Conservation (phyloP, 345 rosid genomes). For the Raphanus raphanistrum region DNA sequence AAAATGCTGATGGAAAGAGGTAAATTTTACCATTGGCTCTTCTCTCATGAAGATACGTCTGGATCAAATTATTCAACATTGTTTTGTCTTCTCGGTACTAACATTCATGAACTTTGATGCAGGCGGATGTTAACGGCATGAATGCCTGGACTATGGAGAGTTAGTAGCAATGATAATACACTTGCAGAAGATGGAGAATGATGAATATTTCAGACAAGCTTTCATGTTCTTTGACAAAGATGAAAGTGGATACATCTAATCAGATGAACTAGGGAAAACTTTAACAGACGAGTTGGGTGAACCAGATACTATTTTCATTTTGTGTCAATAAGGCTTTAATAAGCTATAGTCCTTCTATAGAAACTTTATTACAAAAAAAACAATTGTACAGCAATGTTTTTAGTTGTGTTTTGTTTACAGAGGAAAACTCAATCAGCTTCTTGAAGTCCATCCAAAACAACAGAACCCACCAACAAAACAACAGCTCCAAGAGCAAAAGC, state of each 20-base stretch:
- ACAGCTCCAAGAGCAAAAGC: constrained; percentile 63
- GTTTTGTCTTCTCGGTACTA: background rate
- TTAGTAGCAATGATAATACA: constrained; percentile 95
- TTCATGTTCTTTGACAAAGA: constrained; percentile 89
- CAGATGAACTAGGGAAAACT: constrained; percentile 18
- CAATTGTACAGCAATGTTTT: background rate
- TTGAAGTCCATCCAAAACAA: constrained; percentile 76
- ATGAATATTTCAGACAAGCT: constrained; percentile 87
- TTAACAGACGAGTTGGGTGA: no score
- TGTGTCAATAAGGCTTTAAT: background rate
- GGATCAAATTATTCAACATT: background rate
- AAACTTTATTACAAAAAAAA: background rate
- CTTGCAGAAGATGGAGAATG: constrained; percentile 96
- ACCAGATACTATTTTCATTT: background rate
- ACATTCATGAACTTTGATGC: constrained; percentile 25
- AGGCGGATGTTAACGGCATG: constrained; percentile 97
- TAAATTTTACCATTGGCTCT: background rate
- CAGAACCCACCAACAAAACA: constrained; percentile 76
- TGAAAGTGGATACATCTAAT: constrained; percentile 77
- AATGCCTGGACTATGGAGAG: constrained; percentile 83
- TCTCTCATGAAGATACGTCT: background rate
- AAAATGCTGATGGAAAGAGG: no score
- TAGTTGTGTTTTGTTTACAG: constrained; percentile 2
- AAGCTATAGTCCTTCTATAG: background rate
- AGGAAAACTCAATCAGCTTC: constrained; percentile 66